Conservation (phyloP, 2,329 filamentous ascomycete species). For the Cladosporium cucumerinum region DNA sequence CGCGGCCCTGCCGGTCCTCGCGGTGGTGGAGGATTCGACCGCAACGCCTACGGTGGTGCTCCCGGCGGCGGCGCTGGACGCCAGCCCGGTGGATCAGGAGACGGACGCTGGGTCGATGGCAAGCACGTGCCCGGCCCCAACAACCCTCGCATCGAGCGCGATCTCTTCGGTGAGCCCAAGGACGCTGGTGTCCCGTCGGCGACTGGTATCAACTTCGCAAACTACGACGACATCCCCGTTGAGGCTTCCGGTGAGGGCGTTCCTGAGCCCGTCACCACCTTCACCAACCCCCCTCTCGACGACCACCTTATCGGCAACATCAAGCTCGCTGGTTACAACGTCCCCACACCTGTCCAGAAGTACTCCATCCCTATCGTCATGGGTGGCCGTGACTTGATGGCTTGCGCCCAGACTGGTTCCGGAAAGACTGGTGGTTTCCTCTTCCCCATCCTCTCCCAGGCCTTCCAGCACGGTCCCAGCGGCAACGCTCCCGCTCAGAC, state of each 20-base stretch:
- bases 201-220: constrained; percentile 99
- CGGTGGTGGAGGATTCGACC: constrained; percentile 48
- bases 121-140: constrained; percentile 89
- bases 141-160: constrained; percentile 87
- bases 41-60: constrained; percentile 57
- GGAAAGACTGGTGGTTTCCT: constrained; percentile 99
- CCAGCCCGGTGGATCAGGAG: constrained; percentile 76
- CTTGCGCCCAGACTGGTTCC: constrained; percentile 98
- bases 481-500: constrained; percentile 61
- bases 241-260: constrained; percentile 93
- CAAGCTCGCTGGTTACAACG: constrained; percentile 87
- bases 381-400: constrained; percentile 97
- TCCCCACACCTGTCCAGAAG: constrained; percentile 96
- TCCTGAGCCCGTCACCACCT: constrained; percentile 83
- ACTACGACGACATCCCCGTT: constrained; percentile 99
- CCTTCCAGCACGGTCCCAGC: constrained; percentile 85
- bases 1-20: constrained; percentile 31
- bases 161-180: constrained; percentile 87
- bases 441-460: constrained; percentile 98
- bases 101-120: constrained; percentile 94
- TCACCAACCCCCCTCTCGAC: constrained; percentile 93
- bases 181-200: constrained; percentile 86
- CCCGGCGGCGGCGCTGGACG: constrained; percentile 53
- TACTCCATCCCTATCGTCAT: constrained; percentile 99
- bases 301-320: constrained; percentile 93